Evolutionary conservation across 2,329 filamentous ascomycete genomes (phyloP).

Genomic region (Lasiodiplodia sp.): DNA sequence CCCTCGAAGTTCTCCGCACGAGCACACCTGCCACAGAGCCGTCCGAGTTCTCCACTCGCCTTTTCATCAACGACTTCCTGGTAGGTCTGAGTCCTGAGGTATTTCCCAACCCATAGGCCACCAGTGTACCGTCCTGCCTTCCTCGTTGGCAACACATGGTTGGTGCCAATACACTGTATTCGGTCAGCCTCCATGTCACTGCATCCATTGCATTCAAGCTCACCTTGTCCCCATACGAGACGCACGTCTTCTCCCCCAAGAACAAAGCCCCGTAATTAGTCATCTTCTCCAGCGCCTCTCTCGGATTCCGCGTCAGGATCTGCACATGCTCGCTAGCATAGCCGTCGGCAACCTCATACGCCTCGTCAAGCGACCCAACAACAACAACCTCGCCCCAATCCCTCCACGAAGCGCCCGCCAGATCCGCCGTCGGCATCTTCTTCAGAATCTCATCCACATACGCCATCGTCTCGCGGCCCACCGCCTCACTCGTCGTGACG

Average conservation of each 20-base stretch:
- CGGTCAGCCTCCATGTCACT: neutral
- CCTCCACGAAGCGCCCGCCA: slow-evolving; percentile 28
- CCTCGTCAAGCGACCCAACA: slow-evolving; percentile 52
- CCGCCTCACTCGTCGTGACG: slow-evolving; percentile 54
- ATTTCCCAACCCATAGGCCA: slow-evolving; percentile 65
- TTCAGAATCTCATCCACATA: slow-evolving; percentile 30
- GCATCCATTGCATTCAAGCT: no score
- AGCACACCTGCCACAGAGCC: slow-evolving; percentile 58
- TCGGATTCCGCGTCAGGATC: slow-evolving; percentile 56
- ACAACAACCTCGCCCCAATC: slow-evolving; percentile 57
- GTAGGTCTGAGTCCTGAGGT: slow-evolving; percentile 60
- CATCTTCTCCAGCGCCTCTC: slow-evolving; percentile 61
- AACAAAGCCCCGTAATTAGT: slow-evolving; percentile 60
- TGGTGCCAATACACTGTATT: slow-evolving; percentile 60
- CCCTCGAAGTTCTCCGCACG: slow-evolving; percentile 62
- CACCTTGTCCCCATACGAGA: slow-evolving; percentile 63
- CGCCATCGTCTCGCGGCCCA: slow-evolving; percentile 29
- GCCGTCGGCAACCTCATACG: slow-evolving; percentile 54
- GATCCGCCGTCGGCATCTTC: slow-evolving; percentile 28
- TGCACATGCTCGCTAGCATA: slow-evolving; percentile 62
- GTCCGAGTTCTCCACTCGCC: slow-evolving; percentile 58
- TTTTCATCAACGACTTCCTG: slow-evolving; percentile 56
- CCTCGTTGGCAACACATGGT: slow-evolving; percentile 61
- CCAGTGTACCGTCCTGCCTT: slow-evolving; percentile 59
- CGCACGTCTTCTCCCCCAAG: slow-evolving; percentile 61